A percentile compares a stretch with the other conserved stretches of the same genome.
These are phyloP conservation scores for Leptomonas pyrrhocoris DNA, from an alignment of 208 protist genomes.

Conservation along the genomic window DNA sequence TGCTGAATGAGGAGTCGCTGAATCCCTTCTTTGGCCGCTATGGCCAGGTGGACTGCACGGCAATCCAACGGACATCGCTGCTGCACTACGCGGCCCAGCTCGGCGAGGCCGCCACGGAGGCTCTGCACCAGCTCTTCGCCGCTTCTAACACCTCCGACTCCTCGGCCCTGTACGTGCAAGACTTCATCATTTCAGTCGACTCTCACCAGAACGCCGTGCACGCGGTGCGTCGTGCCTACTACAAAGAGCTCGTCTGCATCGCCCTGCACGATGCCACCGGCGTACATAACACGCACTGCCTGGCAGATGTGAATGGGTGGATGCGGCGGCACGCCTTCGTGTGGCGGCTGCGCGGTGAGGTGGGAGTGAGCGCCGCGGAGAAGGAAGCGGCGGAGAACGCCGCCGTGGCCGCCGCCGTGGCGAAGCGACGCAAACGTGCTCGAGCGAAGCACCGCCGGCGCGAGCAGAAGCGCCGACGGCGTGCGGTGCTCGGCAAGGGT, in stretches of 20 bases:
- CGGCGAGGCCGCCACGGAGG: constrained; percentile 23
- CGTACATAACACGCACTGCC: constrained; percentile 52
- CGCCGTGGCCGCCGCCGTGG: constrained; percentile 3
- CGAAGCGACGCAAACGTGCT: constrained; percentile 19
- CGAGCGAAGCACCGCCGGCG: constrained; percentile 2
- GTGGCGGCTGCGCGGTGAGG: constrained; percentile 23
- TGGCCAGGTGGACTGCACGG: constrained; percentile 71
- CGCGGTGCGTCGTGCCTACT: constrained; percentile 74
- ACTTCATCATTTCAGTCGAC: constrained; percentile 88
- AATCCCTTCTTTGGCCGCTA: constrained; percentile 91
- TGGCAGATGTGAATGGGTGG: constrained; percentile 62
- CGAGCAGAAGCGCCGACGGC: constrained; percentile 16
- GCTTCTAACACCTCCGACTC: constrained; percentile 6
- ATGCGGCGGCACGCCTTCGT: constrained; percentile 35
- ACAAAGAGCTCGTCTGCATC: constrained; percentile 83
- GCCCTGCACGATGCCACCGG: constrained; percentile 53
- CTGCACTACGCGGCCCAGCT: constrained; percentile 23
- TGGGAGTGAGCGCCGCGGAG: background rate
- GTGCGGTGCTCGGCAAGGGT: constrained; percentile 6
- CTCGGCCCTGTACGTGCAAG: constrained; percentile 59
- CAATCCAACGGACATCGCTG: constrained; percentile 48
- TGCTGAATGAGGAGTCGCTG: constrained; percentile 81
- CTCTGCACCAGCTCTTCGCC: constrained; percentile 32
- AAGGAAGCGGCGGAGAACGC: background rate
- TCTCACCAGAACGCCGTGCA: constrained; percentile 69